Conservation (phyloP, 192 early-diverging fungal genomes). For the Entomortierella chlamydospora region DNA sequence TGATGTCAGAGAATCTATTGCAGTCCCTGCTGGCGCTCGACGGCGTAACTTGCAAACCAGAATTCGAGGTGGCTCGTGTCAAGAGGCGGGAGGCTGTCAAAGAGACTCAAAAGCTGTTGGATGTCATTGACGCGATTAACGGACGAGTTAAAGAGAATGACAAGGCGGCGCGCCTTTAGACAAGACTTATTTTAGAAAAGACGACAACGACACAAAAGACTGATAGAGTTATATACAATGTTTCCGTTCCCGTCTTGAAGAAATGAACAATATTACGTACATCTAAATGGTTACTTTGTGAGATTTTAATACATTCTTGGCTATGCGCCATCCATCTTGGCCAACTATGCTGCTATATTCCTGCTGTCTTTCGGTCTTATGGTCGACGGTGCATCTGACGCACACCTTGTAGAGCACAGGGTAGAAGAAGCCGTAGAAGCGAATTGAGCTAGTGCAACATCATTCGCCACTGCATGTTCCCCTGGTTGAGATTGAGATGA, state of each 20-base stretch:
- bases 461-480: no score
- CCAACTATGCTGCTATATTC: background rate
- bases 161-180: conserved; percentile 15
- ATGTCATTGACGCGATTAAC: conserved; percentile 78
- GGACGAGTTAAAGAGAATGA: conserved; percentile 69
- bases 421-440: no score
- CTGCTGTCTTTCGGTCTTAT: background rate
- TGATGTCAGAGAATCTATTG: conserved; percentile 79
- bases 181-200: background rate
- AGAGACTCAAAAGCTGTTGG: conserved; percentile 78
- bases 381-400: background rate
- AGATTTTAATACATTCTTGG: background rate
- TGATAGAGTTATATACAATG: background rate
- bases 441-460: background rate
- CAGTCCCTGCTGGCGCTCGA: conserved; percentile 84
- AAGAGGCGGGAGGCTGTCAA: conserved; percentile 80
- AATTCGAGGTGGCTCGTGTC: conserved; percentile 76
- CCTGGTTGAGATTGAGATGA: no score
- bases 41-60: conserved; percentile 73
- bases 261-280: no score
- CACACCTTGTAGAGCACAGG: background rate
- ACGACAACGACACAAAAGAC: background rate
- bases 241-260: background rate
- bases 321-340: background rate
- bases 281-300: background rate